Base-by-base conservation (phyloP, 2,329 filamentous ascomycete species). In the Amylocarpus encephaloides region DNA sequence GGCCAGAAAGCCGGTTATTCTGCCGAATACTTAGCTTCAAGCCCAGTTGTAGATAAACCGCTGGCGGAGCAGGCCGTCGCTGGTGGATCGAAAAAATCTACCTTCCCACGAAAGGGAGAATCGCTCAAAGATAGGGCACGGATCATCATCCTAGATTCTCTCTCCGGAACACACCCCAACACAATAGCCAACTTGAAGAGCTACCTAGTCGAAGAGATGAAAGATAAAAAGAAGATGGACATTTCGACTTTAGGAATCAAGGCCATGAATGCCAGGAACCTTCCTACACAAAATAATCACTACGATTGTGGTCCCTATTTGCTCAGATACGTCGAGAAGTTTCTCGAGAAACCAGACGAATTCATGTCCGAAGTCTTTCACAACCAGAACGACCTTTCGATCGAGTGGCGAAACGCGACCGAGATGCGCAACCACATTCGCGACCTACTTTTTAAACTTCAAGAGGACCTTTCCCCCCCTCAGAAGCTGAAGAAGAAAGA, bases 301-400 rank as follows among this genome's bases (percentile, higher is more conserved):
- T 91, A 80, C 54, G 93, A 98, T 65, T 98, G 93, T 62, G 93
- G 93, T 7, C 72, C 96, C 0, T 98, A 86, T 60, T 72, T 97
- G 2, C 72, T 96, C 3, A 86, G 84, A 2, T 98, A 97, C 62
- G 75, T 95, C 47, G 79, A 89, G 57, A 82, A 86, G 56, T 95
- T 98, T 56, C 76, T 94, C 13, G 75, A 80, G 46, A 71, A 88
- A 52, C 92, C 92, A 0, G 80, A 88, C 55, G 67, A 64, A 0
- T 93, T 94, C 57, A 74, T 87, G 13, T 70, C 70, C 16, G 83
- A 79, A 53, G 70, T 95, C 15, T 71, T 95, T 5, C 76, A 73
- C 22, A 79, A 76, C 36, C 59, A 65, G 0, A 80, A 77, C 74
- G 53, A 70, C 9, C 79, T 90, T 63, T 70, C 80, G 30, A 71